A percentile compares a stretch with the other conserved stretches of the same genome.
These are phyloP conservation scores for Avena eriantha DNA, from an alignment of 176 grass and related monocot species.

Conservation along the genomic window DNA sequence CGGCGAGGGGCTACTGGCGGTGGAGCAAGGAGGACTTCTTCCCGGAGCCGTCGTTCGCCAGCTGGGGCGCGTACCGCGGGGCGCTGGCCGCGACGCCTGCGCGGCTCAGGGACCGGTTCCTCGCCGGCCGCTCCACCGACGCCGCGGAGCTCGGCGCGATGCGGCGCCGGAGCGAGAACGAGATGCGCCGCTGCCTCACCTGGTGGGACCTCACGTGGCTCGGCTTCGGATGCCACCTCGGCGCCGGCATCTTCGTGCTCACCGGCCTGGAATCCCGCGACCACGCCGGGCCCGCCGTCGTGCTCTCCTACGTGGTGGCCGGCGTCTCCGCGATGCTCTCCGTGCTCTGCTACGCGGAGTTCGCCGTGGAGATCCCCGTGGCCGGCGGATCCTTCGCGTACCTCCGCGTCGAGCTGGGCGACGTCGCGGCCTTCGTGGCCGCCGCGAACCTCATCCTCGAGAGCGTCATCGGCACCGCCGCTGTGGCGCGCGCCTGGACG, in stretches of 20 bases:
- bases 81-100: constrained; percentile 8
- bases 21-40: constrained; percentile 9
- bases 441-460: constrained; percentile 33
- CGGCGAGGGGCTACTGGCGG: constrained; percentile 16
- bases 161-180: constrained; percentile 26
- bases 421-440: constrained; percentile 8
- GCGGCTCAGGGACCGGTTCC: neutral
- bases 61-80: constrained; percentile 1
- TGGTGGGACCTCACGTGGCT: constrained; percentile 36
- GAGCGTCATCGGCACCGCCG: constrained; percentile 31
- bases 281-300: neutral
- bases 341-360: constrained; percentile 13
- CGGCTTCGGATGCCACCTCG: constrained; percentile 43
- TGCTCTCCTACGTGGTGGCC: constrained; percentile 10
- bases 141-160: constrained; percentile 2
- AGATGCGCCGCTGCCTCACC: constrained; percentile 30
- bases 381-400: constrained; percentile 29
- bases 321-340: constrained; percentile 11
- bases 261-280: constrained; percentile 64
- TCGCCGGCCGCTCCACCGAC: constrained; percentile 27
- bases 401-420: constrained; percentile 31
- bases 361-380: constrained; percentile 29
- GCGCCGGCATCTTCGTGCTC: constrained; percentile 89
- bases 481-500: constrained; percentile 27
- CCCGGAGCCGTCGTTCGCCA: constrained; percentile 22